Conservation (phyloP, 305 asterid genomes). For the Striga hermonthica region DNA sequence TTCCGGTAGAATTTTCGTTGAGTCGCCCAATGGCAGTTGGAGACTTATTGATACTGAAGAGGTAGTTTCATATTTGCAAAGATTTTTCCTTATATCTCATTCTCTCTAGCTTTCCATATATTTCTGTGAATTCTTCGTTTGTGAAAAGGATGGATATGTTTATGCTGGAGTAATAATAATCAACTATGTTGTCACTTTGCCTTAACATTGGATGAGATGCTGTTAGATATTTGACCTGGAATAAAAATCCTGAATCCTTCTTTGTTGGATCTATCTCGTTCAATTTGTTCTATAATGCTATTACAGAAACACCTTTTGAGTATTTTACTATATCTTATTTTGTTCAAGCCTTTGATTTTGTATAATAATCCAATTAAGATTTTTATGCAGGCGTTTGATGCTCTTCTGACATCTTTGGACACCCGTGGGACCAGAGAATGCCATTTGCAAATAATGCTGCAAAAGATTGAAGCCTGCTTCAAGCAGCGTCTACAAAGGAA, state of each 20-base stretch:
- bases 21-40: slow-evolving; percentile 78
- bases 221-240: no score
- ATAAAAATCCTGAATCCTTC: no score
- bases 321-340: no score
- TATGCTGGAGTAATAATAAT: no score
- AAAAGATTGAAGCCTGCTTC: slow-evolving; percentile 74
- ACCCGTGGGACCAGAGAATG: slow-evolving; percentile 91
- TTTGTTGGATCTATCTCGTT: no score
- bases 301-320: no score
- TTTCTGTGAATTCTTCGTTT: no score
- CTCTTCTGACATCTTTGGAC: slow-evolving; percentile 73
- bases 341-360: background rate
- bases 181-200: no score
- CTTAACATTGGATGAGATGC: no score
- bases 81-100: background rate
- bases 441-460: slow-evolving; percentile 87
- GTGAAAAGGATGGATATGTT: no score
- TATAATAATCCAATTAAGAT: background rate
- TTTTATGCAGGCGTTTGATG: slow-evolving; percentile 71
- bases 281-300: no score
- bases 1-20: slow-evolving; percentile 91
- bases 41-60: slow-evolving; percentile 79
- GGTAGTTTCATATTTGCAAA: slow-evolving; percentile 40
- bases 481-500: slow-evolving; percentile 55
- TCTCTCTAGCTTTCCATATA: background rate